Base-by-base conservation (phyloP, 2,329 filamentous ascomycete genomes). In the Emmonsiellopsis sp. region DNA sequence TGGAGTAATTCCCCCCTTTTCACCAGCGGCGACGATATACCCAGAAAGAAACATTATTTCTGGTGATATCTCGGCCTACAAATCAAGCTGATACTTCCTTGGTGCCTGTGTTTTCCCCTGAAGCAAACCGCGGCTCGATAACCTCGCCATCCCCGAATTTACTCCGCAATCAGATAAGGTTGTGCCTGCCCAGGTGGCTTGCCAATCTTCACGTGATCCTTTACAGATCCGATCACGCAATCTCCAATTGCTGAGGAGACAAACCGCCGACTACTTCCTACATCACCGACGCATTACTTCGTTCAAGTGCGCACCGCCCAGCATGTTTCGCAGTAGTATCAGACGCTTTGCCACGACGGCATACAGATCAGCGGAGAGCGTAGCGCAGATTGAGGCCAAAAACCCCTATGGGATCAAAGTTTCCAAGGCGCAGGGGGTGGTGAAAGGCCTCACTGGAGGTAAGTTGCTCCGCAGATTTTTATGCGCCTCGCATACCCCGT, bases 361-460 rank as follows among this genome's bases (percentile, higher is more conserved):
- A 56, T 72, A 77, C 62, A 79, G 82, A 55, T 76, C 68, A 65
- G 76, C 67, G 37, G 73, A 81, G 54, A 68, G 65, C 34, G 63
- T 70, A 32, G 68, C 71, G 7, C 70, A 76, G 53, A 70, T 74
- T 53, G 75, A 79, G 58, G 73, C 72, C 8, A 67, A 71, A 14
- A 77, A 80, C 57, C 65, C 80, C 45, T 82, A 88, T 64, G 83
- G 83, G 32, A 75, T 92, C 56, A 79, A 79, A 58, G 83, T 95
- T 55, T 89, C 88, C 42, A 83, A 83, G 65, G 87, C 87, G 33
- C 90, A 95, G 69, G 86, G 88, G 53, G 74, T 88, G 55, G 84
- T 88, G 49, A 81, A 85, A 67, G 85, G 88, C 46, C 78, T 96
- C 61, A 84, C 88, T 52, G 89, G 87, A 76, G 90, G 89, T 93